Base-by-base conservation (phyloP, 768 basidiomycete genomes). In the Termitomyces sp. region DNA sequence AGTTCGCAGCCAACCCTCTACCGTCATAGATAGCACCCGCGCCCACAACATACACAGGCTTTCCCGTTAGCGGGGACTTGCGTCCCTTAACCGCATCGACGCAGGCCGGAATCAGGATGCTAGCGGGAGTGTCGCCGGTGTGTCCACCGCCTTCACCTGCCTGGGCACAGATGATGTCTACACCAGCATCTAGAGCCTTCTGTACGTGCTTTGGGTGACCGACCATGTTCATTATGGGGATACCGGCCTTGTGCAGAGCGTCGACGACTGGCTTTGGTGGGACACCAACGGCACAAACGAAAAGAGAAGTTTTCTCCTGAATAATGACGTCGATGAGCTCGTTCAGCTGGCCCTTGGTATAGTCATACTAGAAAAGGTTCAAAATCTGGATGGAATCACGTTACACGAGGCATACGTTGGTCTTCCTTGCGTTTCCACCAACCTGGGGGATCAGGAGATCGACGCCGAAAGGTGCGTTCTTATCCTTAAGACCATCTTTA, bases 11-110 rank as follows among this genome's bases (percentile, higher is more conserved):
- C 9, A 96, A 77, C 57, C 89, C 82, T 49, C 94, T 81, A 5
- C 94, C 94, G 62, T 96, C 92, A 71, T 84, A 92, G 19, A 98
- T 88, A 0, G 92, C 94, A 32, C 94, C 94, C 5, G 94, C 94
- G 27, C 92, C 94, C 57, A 98, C 73, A 43, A 98, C 91, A 66
- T 91, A 90, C 11, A 97, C 78, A 0, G 91, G 91, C 62, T 85
- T 74, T 46, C 91, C 90, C 0, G 87, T 96, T 58, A 97, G 72
- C 10, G 92, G 85, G 0, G 89, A 90, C 61, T 75, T 87, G 71
- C 76, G 79, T 8, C 88, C 89, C 67, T 84, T 88, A 66, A 86
- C 86, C 23, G 81, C 83, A 64, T 95, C 93, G 45, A 96, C 92
- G 64, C 89, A 91, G 0, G 92, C 92, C 9, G 94, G 93, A 58